phyloP scores from a whole-genome alignment of 176 grass and related monocot genomes.

The Triticum turgidum region DNA sequence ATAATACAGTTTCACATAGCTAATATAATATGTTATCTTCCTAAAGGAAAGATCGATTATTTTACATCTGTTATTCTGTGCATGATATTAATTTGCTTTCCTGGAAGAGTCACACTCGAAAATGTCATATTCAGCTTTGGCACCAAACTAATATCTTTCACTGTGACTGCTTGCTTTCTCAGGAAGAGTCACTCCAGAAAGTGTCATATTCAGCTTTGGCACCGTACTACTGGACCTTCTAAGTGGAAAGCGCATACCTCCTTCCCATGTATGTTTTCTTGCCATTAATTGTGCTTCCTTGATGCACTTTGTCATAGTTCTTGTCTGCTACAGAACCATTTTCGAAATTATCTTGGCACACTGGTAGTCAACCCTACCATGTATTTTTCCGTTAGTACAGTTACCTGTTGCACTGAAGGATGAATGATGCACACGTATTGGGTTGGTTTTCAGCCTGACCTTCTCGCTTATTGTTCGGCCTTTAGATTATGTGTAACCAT shows the following conservation, averaged over 20 bases:
- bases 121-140: slow-evolving; percentile 87
- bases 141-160: slow-evolving; percentile 48
- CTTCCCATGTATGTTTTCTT: slow-evolving; percentile 76
- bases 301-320: background rate
- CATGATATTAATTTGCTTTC: slow-evolving; percentile 23
- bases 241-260: slow-evolving; percentile 98
- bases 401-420: background rate
- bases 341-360: background rate
- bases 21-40: slow-evolving; percentile 7
- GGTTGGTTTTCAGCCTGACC: background rate
- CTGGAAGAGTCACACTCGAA: slow-evolving; percentile 72
- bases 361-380: background rate
- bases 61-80: slow-evolving; percentile 5
- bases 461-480: background rate
- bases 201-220: slow-evolving; percentile 98
- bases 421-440: background rate
- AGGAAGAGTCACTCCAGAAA: slow-evolving; percentile 94
- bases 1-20: background rate
- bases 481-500: background rate
- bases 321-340: background rate
- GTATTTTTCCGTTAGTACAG: background rate
- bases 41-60: background rate
- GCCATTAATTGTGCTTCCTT: background rate
- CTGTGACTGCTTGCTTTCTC: slow-evolving; percentile 29
- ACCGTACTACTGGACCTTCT: slow-evolving; percentile 92